These are phyloP conservation scores for Mycena galericulata DNA, from an alignment of 768 basidiomycete genomes.

Conservation along the genomic window DNA sequence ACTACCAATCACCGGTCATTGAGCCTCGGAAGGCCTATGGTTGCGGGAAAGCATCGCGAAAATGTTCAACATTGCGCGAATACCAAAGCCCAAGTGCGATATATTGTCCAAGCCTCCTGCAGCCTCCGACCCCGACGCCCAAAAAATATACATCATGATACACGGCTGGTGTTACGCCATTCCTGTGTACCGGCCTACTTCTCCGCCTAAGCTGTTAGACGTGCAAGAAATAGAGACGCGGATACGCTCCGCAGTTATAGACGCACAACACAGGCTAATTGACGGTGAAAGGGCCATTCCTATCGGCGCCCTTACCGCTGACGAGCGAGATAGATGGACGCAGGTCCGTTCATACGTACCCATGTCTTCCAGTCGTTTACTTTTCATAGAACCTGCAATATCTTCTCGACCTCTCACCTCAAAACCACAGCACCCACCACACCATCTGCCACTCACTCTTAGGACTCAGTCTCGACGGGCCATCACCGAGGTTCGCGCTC, in stretches of 20 bases:
- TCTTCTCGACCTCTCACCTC: slow-evolving; percentile 73
- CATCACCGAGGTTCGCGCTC: slow-evolving; percentile 58
- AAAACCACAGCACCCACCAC: slow-evolving; percentile 70
- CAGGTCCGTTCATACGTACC: slow-evolving; percentile 55
- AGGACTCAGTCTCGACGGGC: slow-evolving; percentile 84
- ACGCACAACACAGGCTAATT: slow-evolving; percentile 65
- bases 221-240: slow-evolving; percentile 57
- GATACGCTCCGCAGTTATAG: slow-evolving; percentile 61
- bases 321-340: slow-evolving; percentile 87
- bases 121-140: slow-evolving; percentile 58
- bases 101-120: slow-evolving; percentile 63
- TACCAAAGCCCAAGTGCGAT: slow-evolving; percentile 79
- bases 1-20: background rate
- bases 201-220: slow-evolving; percentile 45
- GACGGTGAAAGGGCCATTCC: slow-evolving; percentile 68
- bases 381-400: slow-evolving; percentile 73
- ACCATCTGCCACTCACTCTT: slow-evolving; percentile 82
- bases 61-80: slow-evolving; percentile 83
- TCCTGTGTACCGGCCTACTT: slow-evolving; percentile 64
- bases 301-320: slow-evolving; percentile 81
- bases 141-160: slow-evolving; percentile 75
- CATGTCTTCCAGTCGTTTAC: background rate
- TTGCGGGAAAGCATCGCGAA: slow-evolving; percentile 65
- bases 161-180: slow-evolving; percentile 87
- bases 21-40: slow-evolving; percentile 64